These are phyloP conservation scores for Gamarada debralockiae DNA, from an alignment of 495 filamentous ascomycete species.

Conservation along the genomic window DNA sequence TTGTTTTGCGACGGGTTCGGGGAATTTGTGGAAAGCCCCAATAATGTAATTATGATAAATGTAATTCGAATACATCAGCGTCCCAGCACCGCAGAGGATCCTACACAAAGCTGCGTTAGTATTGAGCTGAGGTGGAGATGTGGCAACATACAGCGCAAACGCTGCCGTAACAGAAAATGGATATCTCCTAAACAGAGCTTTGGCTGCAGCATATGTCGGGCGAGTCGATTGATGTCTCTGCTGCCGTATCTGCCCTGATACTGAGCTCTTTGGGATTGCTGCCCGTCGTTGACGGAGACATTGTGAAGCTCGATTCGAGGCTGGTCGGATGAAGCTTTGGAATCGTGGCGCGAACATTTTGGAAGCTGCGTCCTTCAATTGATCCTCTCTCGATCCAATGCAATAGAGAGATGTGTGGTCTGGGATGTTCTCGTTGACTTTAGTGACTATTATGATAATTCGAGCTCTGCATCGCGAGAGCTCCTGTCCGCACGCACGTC, in stretches of 20 bases:
- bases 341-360: slow-evolving; percentile 21
- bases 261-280: slow-evolving; percentile 1
- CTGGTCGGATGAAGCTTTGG: slow-evolving; percentile 8
- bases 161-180: slow-evolving; percentile 21
- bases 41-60: slow-evolving; percentile 62
- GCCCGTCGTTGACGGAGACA: slow-evolving; percentile 19
- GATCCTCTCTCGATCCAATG: not conserved
- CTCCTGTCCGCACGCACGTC: not conserved
- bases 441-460: too few relatives aligned
- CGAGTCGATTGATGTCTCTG: slow-evolving; percentile 10
- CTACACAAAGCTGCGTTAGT: slow-evolving; percentile 26
- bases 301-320: slow-evolving; percentile 14
- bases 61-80: slow-evolving; percentile 54
- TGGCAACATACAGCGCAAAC: slow-evolving; percentile 8
- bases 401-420: not conserved
- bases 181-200: slow-evolving; percentile 13
- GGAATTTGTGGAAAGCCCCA: slow-evolving; percentile 70
- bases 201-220: slow-evolving; percentile 5
- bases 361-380: not conserved
- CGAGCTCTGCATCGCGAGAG: not conserved
- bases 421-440: too few relatives aligned
- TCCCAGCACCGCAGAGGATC: slow-evolving; percentile 45
- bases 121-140: not conserved
- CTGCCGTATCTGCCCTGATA: slow-evolving; percentile 16
- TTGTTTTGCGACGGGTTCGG: slow-evolving; percentile 70